phyloP scores from a whole-genome alignment of 208 protist genomes.

The Trypanosoma vivax region DNA sequence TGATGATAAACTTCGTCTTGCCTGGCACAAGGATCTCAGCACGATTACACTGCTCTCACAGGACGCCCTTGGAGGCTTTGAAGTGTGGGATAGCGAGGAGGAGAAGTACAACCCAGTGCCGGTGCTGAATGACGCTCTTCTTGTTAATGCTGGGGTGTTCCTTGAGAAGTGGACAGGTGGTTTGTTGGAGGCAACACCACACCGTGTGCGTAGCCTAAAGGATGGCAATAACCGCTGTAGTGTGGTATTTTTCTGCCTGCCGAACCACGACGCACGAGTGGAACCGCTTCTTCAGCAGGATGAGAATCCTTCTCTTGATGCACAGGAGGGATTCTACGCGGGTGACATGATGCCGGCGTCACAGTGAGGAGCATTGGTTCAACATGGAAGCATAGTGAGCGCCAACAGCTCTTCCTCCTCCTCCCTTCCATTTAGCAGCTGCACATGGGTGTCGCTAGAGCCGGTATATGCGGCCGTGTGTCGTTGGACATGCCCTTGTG shows the following conservation, averaged over 20 bases:
- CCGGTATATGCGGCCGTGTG: too few relatives aligned
- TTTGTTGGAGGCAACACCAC: conserved; percentile 76
- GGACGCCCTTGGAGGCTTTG: conserved; percentile 74
- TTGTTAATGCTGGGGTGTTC: conserved; percentile 84
- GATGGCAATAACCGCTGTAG: conserved; percentile 63
- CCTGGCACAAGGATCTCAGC: conserved; percentile 83
- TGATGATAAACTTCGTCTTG: conserved; percentile 48
- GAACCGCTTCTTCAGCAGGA: conserved; percentile 83
- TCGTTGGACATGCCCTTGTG: too few relatives aligned
- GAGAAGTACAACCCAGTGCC: conserved; percentile 57
- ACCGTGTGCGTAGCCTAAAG: conserved; percentile 70
- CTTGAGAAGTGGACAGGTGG: conserved; percentile 85
- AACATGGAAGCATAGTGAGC: too few relatives aligned
- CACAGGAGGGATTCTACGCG: conserved; percentile 65
- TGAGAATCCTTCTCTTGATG: conserved; percentile 71
- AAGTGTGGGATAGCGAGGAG: conserved; percentile 76
- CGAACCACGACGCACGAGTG: conserved; percentile 75
- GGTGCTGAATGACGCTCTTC: conserved; percentile 77
- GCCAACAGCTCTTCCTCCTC: too few relatives aligned
- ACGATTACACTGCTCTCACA: conserved; percentile 82
- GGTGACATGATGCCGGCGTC: conserved; percentile 75
- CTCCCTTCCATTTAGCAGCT: too few relatives aligned
- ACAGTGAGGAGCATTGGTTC: not conserved
- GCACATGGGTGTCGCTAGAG: too few relatives aligned
- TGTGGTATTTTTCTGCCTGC: conserved; percentile 81